A percentile compares a stretch with the other conserved stretches of the same genome.
These are phyloP conservation scores for Zoysia pacifica DNA, from an alignment of 176 grass and related monocot species.

Conservation along the genomic window DNA sequence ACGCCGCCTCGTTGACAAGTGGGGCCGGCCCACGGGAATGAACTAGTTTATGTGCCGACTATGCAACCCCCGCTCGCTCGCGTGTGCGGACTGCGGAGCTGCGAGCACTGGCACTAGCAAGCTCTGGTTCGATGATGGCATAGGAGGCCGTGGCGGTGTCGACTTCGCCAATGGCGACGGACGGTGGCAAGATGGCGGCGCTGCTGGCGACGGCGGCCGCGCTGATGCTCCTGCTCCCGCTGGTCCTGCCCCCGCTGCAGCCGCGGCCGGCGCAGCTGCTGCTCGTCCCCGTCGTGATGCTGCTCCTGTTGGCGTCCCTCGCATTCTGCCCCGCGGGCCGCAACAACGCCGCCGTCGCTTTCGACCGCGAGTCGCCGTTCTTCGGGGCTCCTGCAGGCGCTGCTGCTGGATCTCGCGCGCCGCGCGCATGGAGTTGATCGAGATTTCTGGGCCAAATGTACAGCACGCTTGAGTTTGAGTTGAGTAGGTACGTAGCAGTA, in stretches of 20 bases:
- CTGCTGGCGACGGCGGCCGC: constrained; percentile 36
- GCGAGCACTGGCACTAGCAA: background rate
- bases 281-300: constrained; percentile 54
- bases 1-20: background rate
- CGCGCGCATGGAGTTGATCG: background rate
- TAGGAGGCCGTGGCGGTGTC: background rate
- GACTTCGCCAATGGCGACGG: constrained; percentile 2
- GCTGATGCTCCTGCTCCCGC: constrained; percentile 55
- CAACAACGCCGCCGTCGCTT: background rate
- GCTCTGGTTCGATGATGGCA: too few relatives aligned
- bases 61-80: background rate
- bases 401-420: background rate
- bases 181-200: constrained; percentile 21
- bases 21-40: background rate
- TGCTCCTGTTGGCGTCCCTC: constrained; percentile 59
- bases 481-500: background rate
- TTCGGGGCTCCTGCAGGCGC: background rate
- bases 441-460: background rate
- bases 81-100: background rate
- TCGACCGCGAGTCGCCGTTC: background rate
- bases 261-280: constrained; percentile 56
- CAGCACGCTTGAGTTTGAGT: background rate
- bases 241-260: constrained; percentile 60
- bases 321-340: constrained; percentile 36
- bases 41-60: background rate